Evolutionary conservation across 2,329 filamentous ascomycete species (phyloP).

Genomic region (Blastomyces parvus): DNA sequence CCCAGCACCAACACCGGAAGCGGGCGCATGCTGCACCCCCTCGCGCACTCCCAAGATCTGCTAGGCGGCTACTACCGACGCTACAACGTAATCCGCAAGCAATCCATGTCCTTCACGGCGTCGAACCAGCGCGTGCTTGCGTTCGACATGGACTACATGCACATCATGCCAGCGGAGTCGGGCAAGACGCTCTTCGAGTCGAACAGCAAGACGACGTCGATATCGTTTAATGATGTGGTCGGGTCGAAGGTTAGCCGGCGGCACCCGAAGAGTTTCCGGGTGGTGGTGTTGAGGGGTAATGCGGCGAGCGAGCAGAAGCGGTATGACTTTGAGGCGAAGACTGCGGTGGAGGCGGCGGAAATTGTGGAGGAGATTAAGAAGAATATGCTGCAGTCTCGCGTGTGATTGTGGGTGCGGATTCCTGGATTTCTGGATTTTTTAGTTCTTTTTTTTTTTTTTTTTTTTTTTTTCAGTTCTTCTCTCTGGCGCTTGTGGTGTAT

Average conservation of each 20-base stretch:
- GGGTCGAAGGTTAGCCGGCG: conserved; percentile 56
- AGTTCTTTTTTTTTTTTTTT: conserved; percentile 6
- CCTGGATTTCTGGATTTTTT: neutral
- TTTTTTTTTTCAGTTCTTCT: neutral
- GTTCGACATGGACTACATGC: conserved; percentile 57
- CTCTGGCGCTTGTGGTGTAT: neutral
- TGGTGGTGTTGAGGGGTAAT: conserved; percentile 51
- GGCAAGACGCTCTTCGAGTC: conserved; percentile 45
- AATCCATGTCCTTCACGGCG: conserved; percentile 55
- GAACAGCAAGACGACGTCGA: conserved; percentile 48
- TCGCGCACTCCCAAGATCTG: conserved; percentile 40
- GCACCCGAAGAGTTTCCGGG: conserved; percentile 54
- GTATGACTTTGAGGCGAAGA: conserved; percentile 57
- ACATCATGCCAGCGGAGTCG: conserved; percentile 50
- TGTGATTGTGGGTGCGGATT: conserved; percentile 19
- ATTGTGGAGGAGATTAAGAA: conserved; percentile 56
- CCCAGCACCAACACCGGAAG: conserved; percentile 17
- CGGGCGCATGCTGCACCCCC: conserved; percentile 36
- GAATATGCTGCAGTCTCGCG: conserved; percentile 42
- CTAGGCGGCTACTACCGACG: conserved; percentile 48
- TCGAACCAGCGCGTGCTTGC: conserved; percentile 52
- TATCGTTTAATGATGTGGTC: conserved; percentile 55
- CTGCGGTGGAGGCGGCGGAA: conserved; percentile 48
- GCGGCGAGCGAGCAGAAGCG: conserved; percentile 56
- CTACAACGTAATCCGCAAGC: conserved; percentile 55